Conservation (phyloP, 2,329 filamentous ascomycete species). For the Pseudogymnoascus sp. region DNA sequence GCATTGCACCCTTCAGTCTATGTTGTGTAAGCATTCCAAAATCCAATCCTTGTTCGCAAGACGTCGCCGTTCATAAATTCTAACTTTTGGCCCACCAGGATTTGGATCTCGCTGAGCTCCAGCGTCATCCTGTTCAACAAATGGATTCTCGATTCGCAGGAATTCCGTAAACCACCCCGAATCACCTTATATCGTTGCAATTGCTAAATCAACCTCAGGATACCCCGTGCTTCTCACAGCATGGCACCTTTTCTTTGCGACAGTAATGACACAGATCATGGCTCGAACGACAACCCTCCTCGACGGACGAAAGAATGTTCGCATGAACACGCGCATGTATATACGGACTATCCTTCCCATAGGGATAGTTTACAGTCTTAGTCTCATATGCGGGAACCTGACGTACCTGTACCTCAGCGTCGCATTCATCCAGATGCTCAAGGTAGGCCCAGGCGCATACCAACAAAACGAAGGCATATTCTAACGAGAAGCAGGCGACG, state of each 20-base stretch:
- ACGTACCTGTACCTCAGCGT: conserved; percentile 94
- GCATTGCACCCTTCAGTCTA: conserved; percentile 65
- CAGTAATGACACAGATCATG: conserved; percentile 86
- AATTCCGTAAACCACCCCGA: conserved; percentile 59
- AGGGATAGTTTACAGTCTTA: conserved; percentile 90
- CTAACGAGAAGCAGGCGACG: conserved; percentile 56
- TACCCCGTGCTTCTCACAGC: conserved; percentile 81
- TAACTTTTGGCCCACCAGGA: conserved; percentile 39
- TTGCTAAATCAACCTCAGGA: conserved; percentile 38
- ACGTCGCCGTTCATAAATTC: conserved; percentile 19
- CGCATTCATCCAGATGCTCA: conserved; percentile 98
- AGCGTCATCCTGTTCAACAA: conserved; percentile 99
- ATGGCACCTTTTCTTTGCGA: conserved; percentile 92
- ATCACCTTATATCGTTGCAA: background rate
- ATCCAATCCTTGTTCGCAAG: background rate
- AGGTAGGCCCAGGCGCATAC: conserved; percentile 45
- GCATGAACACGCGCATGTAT: conserved; percentile 94
- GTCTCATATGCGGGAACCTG: conserved; percentile 91
- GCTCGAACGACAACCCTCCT: conserved; percentile 83
- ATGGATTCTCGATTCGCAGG: conserved; percentile 80
- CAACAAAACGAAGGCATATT: background rate
- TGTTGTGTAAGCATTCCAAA: conserved; percentile 54
- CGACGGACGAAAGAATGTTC: conserved; percentile 89
- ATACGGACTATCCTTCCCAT: conserved; percentile 90
- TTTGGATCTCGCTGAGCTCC: conserved; percentile 88